Conservation (phyloP, 2,329 filamentous ascomycete genomes). For the Fusarium tjaetaba region DNA sequence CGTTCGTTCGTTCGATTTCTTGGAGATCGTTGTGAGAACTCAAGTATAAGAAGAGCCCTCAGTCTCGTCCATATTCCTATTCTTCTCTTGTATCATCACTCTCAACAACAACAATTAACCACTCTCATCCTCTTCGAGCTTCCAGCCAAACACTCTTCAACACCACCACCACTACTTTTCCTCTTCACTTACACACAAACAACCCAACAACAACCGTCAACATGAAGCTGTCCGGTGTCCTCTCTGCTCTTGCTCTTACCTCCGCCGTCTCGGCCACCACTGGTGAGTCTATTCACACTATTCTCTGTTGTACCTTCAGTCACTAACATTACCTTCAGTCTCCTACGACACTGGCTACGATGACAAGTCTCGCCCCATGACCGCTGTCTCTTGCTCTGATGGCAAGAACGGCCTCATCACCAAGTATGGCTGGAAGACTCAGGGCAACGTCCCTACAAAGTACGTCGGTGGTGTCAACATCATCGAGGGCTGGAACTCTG, state of each 20-base stretch:
- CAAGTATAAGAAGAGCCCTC: constrained; percentile 37
- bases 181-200: constrained; percentile 15
- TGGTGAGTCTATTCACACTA: constrained; percentile 37
- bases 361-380: constrained; percentile 63
- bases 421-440: constrained; percentile 67
- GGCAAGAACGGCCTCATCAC: constrained; percentile 73
- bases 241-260: constrained; percentile 52
- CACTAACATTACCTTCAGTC: constrained; percentile 54
- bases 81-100: constrained; percentile 21
- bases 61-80: constrained; percentile 14
- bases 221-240: constrained; percentile 57
- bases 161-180: constrained; percentile 8
- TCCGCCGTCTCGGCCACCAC: constrained; percentile 51
- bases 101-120: constrained; percentile 22
- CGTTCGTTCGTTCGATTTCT: constrained; percentile 29
- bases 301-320: neutral
- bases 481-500: constrained; percentile 66
- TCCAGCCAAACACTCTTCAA: constrained; percentile 24
- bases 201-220: constrained; percentile 42
- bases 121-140: constrained; percentile 22
- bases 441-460: constrained; percentile 62
- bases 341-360: constrained; percentile 81
- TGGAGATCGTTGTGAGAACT: constrained; percentile 4
- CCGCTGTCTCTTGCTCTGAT: constrained; percentile 72
- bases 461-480: constrained; percentile 64